These are phyloP conservation scores for Spatholobus suberectus DNA, from an alignment of 306 rosid genomes.

Conservation along the genomic window DNA sequence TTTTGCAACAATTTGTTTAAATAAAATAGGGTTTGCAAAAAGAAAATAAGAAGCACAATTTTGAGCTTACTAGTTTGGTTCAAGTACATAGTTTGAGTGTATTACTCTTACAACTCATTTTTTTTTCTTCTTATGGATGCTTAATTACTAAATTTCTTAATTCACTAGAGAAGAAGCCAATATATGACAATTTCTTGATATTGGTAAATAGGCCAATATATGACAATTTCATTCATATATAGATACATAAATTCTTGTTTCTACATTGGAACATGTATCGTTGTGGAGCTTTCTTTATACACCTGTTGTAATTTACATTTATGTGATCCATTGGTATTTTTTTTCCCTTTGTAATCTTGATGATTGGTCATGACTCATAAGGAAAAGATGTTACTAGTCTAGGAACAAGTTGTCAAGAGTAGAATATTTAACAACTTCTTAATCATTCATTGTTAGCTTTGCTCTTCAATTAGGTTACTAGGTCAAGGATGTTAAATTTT, in stretches of 20 bases:
- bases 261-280: background rate
- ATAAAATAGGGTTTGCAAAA: too few species aligned
- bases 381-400: background rate
- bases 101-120: too few species aligned
- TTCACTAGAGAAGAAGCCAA: too few species aligned
- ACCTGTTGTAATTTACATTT: slow-evolving; percentile 3
- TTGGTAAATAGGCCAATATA: too few species aligned
- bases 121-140: too few species aligned
- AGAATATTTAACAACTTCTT: background rate
- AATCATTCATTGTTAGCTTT: background rate
- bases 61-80: too few species aligned
- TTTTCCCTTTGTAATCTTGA: background rate
- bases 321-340: slow-evolving; percentile 11
- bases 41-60: too few species aligned
- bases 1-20: too few species aligned
- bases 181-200: too few species aligned
- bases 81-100: too few species aligned
- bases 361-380: background rate
- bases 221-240: background rate
- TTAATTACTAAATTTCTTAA: too few species aligned
- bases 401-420: background rate
- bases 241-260: background rate
- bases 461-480: background rate
- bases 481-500: background rate
- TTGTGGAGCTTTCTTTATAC: background rate